Conservation (phyloP, 2,329 filamentous ascomycete species). For the Pseudogymnoascus sp. region DNA sequence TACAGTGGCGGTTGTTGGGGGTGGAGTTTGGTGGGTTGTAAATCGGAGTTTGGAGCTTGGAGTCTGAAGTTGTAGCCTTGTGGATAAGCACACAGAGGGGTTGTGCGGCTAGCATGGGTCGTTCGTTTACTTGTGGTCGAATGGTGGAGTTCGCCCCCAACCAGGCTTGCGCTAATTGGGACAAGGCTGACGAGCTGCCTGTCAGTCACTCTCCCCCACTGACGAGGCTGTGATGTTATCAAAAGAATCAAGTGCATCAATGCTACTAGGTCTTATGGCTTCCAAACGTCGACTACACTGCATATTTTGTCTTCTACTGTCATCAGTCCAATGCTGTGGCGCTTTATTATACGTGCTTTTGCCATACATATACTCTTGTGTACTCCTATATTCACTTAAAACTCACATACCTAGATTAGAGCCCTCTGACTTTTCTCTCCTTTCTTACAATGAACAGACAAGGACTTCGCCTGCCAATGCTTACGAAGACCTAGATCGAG, state of each 20-base stretch:
- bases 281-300: neutral
- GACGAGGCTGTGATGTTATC: neutral
- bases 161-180: neutral
- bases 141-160: neutral
- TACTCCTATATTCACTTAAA: neutral
- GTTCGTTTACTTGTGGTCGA: neutral
- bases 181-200: neutral
- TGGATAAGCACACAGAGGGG: slow-evolving; percentile 3
- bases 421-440: neutral
- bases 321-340: neutral
- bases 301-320: neutral
- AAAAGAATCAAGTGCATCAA: neutral
- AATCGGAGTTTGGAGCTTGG: neutral
- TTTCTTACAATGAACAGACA: neutral
- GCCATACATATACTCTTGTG: neutral
- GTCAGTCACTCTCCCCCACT: neutral
- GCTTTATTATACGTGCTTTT: neutral
- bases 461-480: no score
- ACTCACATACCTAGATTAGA: no score
- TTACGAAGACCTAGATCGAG: neutral
- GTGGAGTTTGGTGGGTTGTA: neutral
- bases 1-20: neutral
- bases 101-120: neutral
- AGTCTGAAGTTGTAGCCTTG: slow-evolving; percentile 4
- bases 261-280: neutral